Percentiles rank a stretch among this genome's conserved stretches.
Evolutionary conservation across 2,329 filamentous ascomycete genomes (phyloP).

Genomic region (Fusarium tuaranense): DNA sequence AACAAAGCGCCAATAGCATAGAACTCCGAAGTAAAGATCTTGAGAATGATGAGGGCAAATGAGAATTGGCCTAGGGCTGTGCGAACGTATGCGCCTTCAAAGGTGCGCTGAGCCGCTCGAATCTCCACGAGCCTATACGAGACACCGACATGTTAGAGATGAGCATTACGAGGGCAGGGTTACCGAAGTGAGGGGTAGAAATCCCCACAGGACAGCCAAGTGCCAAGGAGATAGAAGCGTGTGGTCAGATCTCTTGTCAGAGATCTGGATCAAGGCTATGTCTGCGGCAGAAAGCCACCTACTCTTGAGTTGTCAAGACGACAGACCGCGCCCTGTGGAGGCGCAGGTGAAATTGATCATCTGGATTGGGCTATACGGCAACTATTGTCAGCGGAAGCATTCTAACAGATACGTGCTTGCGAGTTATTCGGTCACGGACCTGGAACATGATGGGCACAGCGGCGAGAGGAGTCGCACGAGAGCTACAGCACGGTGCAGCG

Average conservation of each 20-base stretch:
- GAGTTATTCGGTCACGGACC: constrained; percentile 31
- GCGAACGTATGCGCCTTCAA: constrained; percentile 96
- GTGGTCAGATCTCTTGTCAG: not conserved
- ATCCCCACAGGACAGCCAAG: not conserved
- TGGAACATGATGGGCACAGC: constrained; percentile 40
- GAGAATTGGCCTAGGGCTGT: constrained; percentile 96
- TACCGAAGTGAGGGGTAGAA: not conserved
- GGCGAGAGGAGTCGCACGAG: constrained; percentile 5
- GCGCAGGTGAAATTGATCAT: constrained; percentile 81
- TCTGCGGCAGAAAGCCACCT: constrained; percentile 45
- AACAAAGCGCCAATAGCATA: constrained; percentile 97
- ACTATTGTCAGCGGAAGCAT: constrained; percentile 18
- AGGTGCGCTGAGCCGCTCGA: constrained; percentile 93
- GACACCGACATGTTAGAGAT: not conserved
- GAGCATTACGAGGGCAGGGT: not conserved
- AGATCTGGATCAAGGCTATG: constrained; percentile 1
- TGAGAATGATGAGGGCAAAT: constrained; percentile 88
- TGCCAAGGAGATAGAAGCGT: not conserved
- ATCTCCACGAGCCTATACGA: constrained; percentile 82
- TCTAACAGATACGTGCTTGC: not conserved
- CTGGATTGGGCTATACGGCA: constrained; percentile 67
- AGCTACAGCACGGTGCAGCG: not conserved
- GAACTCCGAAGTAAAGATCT: constrained; percentile 97
- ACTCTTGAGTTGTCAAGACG: constrained; percentile 82
- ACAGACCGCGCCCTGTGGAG: constrained; percentile 87